Percentiles rank a stretch among this genome's conserved stretches.
Conservation (phyloP, 345 rosid genomes). For the Murraya paniculata region DNA sequence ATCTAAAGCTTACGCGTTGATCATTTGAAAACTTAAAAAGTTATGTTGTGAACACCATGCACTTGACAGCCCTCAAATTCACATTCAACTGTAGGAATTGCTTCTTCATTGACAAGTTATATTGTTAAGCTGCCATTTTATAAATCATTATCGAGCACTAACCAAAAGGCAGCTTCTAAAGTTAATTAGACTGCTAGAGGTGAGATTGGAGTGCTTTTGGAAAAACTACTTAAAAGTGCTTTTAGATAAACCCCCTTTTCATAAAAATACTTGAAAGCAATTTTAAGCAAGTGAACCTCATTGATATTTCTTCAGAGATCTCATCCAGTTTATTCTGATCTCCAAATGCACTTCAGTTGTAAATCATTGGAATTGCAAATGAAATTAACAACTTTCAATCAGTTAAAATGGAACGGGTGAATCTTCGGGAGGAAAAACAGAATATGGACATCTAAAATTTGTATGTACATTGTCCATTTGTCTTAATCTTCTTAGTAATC, state of each 20-base stretch:
- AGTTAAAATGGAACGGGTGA: neutral
- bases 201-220: neutral
- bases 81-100: neutral
- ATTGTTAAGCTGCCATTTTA: neutral
- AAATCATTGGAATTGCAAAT: neutral
- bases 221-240: neutral
- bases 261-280: neutral
- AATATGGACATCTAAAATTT: conserved; percentile 12
- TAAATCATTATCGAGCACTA: neutral
- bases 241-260: neutral
- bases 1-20: neutral
- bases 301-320: neutral
- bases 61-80: neutral
- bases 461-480: conserved; percentile 5
- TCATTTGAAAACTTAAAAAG: too few species aligned
- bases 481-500: conserved; percentile 11
- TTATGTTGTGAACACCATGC: neutral
- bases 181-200: neutral
- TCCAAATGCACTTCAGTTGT: neutral
- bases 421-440: conserved; percentile 7
- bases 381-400: neutral
- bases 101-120: neutral
- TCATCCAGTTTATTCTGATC: neutral
- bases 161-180: neutral
- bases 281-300: neutral